Percentiles rank a stretch among this genome's conserved stretches.
These are phyloP conservation scores for Fagopyrum homotropicum DNA, from an alignment of 148 eudicot genomes.

Conservation along the genomic window DNA sequence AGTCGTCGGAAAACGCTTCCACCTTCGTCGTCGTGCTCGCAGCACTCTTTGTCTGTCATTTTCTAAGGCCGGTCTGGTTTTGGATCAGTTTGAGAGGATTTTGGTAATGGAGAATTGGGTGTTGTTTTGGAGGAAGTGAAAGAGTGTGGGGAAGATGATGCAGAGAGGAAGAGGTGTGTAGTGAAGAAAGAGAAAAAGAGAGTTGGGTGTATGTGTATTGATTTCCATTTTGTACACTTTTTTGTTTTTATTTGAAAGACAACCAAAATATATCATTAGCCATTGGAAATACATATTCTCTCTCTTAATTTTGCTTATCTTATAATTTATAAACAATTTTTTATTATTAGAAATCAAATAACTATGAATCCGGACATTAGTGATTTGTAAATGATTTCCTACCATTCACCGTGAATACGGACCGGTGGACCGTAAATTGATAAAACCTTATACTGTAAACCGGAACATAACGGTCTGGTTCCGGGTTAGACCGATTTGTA, in stretches of 20 bases:
- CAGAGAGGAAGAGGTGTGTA: not conserved
- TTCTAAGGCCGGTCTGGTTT: not conserved
- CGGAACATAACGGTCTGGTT: too few species aligned
- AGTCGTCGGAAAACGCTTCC: conserved; percentile 11
- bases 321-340: too few species aligned
- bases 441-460: too few species aligned
- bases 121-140: not conserved
- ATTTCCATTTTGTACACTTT: not conserved
- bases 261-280: not conserved
- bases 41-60: conserved; percentile 18
- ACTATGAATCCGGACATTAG: too few species aligned
- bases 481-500: too few species aligned
- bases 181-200: not conserved
- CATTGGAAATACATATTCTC: too few species aligned
- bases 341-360: too few species aligned
- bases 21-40: conserved; percentile 16
- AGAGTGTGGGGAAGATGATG: not conserved
- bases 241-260: not conserved
- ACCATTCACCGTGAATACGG: too few species aligned
- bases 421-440: too few species aligned
- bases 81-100: not conserved
- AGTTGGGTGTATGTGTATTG: not conserved
- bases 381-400: too few species aligned
- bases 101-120: not conserved
- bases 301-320: not conserved